Evolutionary conservation across 768 basidiomycete genomes (phyloP), one percentile per base, ranked within the genome.

Genomic region (Agaricus sinodeliciosus): DNA sequence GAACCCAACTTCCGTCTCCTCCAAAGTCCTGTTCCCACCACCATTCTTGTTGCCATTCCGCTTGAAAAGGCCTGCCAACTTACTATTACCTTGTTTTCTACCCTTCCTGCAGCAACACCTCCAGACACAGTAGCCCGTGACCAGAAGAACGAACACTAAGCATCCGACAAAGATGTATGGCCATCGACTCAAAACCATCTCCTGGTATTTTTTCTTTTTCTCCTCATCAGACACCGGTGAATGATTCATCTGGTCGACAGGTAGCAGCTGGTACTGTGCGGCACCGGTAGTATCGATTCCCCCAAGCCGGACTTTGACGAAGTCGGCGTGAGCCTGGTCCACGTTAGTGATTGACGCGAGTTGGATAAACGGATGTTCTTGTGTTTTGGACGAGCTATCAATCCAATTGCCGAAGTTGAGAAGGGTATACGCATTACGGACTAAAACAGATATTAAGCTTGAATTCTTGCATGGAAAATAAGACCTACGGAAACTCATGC

Each of bases 341-440:
- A 70, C 55, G 60, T 83, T 60, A 41, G 82, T 87, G 45, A 81
- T 63, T 7, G 88, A 74, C 22, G 84, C 68, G 53, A 91, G 69
- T 62, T 91, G 89, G 46, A 90, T 72, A 62, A 77, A 91, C 2
- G 89, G 89, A 27, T 77, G 70, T 16, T 64, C 73, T 11, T 73
- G 70, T 61, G 73, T 72, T 31, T 67, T 71, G 8, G 75, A 70
- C 25, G 67, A 60, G 43, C 70, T 74, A 12, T 76, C 66, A 56
- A 87, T 72, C 70, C 85, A 83, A 62, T 84, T 72, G 28, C 89
- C 90, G 60, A 79, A 90, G 66, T 87, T 77, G 46, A 90, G 71
- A 9, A 89, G 73, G 3, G 81, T 78, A 64, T 91, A 90, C 1
- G 75, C 69, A 60, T 89, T 91, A 12, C 89, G 85, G 56, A 91